Percentiles rank a stretch among this genome's conserved stretches.
Evolutionary conservation across 352 stramenopile genomes (phyloP).

Genomic region (Discostella stelligera): DNA sequence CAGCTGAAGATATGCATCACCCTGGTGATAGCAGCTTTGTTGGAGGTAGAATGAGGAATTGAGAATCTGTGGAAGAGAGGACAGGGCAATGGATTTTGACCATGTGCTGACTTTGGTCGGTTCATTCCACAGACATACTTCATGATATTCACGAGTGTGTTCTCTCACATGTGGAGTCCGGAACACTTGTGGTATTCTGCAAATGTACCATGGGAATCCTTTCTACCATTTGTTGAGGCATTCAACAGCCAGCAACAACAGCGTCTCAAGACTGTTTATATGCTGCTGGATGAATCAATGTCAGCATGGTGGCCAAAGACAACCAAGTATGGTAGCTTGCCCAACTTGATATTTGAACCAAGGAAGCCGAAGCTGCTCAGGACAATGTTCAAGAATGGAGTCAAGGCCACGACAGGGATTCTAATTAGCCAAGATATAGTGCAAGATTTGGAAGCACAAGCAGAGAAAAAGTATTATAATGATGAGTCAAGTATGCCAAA

Average conservation of each 20-base stretch:
- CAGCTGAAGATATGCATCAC: neutral
- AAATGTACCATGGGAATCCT: constrained; percentile 14
- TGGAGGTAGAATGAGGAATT: neutral
- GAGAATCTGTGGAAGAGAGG: neutral
- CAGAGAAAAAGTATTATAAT: constrained; percentile 8
- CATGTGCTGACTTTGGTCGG: neutral
- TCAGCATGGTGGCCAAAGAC: constrained; percentile 8
- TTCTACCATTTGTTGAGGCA: constrained; percentile 21
- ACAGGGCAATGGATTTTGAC: neutral
- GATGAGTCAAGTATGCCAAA: neutral
- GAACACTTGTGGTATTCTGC: too few species aligned
- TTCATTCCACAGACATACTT: neutral
- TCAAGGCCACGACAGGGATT: constrained; percentile 8
- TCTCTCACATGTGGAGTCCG: too few species aligned
- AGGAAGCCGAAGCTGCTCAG: constrained; percentile 7
- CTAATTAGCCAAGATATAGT: constrained; percentile 17
- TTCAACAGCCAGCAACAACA: constrained; percentile 1
- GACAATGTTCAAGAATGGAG: constrained; percentile 21
- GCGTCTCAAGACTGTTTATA: neutral
- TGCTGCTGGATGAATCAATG: constrained; percentile 26
- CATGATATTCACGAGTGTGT: neutral
- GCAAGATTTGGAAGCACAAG: neutral
- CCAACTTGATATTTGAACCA: constrained; percentile 8
- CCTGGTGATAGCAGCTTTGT: neutral
- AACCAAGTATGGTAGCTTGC: constrained; percentile 4